Evolutionary conservation across 768 basidiomycete species (phyloP), one percentile per base, ranked within the genome.

Genomic region (Leucocoprinus birnbaumii): DNA sequence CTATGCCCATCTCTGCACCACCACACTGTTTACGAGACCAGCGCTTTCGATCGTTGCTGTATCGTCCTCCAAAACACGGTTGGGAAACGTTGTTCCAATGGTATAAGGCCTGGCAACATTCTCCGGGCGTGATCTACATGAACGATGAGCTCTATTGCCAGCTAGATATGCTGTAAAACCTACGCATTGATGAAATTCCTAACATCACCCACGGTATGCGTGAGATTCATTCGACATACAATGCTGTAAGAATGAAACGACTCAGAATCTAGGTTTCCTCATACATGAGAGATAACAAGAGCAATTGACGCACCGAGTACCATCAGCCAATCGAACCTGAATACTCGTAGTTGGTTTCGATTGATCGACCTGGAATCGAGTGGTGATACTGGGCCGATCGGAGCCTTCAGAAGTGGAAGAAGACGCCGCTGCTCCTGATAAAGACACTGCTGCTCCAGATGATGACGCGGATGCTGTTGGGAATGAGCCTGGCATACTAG

Each of bases 1-100:
- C 59, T 65, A 86, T 35, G 66, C 74, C 89, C 87, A 91, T 48
- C 89, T 75, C 71, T 95, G 92, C 13, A 94, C 86, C 3, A 97
- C 76, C 16, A 97, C 93, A 52, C 87, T 89, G 62, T 93, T 94
- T 22, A 78, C 75, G 62, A 96, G 68, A 0, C 85, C 83, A 1
- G 91, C 91, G 13, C 73, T 77, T 62, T 87, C 76, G 55, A 97
- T 82, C 2, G 92, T 93, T 61, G 77, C 74, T 22, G 57, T 61
- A 40, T 84, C 72, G 61, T 93, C 80, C 4, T 85, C 84, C 9
- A 97, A 73, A 6, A 77, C 80, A 38, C 83, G 80, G 65, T 82
- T 89, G 2, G 94, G 95, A 78, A 97, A 97, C 5, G 94, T 91
- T 16, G 92, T 95, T 52, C 85, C 84, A 49, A 97, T 87, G 7